Percentiles rank a stretch among this genome's conserved stretches.
phyloP scores from a whole-genome alignment of 257 asterid genomes.

The Voacanga thouarsii region DNA sequence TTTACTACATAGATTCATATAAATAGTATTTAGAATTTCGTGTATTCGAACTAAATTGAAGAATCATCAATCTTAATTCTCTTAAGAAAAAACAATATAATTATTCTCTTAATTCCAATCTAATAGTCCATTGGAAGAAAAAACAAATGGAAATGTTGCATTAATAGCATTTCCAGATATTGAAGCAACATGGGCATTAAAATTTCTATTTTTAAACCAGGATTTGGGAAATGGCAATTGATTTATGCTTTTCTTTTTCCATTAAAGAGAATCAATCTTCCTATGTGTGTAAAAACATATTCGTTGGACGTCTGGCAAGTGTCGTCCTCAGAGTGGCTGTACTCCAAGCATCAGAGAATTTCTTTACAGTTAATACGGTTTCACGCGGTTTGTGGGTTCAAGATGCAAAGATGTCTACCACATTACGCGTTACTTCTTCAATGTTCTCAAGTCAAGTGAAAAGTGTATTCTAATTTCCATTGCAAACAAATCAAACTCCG shows the following conservation, averaged over 20 bases:
- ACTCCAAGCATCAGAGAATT: background rate
- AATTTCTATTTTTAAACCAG: too few species aligned
- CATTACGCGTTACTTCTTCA: conserved; percentile 43
- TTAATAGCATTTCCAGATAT: too few species aligned
- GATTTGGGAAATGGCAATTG: background rate
- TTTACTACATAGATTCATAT: too few species aligned
- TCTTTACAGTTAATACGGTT: conserved; percentile 23
- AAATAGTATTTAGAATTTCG: too few species aligned
- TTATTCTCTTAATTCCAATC: too few species aligned
- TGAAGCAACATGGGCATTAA: too few species aligned
- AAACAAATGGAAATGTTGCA: too few species aligned
- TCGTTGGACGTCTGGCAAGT: background rate
- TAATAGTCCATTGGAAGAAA: too few species aligned
- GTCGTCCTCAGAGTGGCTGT: conserved; percentile 4
- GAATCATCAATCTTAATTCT: too few species aligned
- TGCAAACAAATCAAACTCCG: background rate
- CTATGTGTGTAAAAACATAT: background rate
- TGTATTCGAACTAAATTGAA: too few species aligned
- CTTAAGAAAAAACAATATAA: too few species aligned
- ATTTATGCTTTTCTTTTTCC: background rate
- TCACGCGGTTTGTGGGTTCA: conserved; percentile 83
- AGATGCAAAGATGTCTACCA: conserved; percentile 11
- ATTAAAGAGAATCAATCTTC: background rate
- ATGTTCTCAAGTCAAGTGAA: background rate
- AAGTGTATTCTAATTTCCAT: background rate